Evolutionary conservation across 345 rosid species (phyloP), one percentile per base, ranked within the genome.

Genomic region (Streptanthus diversifolius): DNA sequence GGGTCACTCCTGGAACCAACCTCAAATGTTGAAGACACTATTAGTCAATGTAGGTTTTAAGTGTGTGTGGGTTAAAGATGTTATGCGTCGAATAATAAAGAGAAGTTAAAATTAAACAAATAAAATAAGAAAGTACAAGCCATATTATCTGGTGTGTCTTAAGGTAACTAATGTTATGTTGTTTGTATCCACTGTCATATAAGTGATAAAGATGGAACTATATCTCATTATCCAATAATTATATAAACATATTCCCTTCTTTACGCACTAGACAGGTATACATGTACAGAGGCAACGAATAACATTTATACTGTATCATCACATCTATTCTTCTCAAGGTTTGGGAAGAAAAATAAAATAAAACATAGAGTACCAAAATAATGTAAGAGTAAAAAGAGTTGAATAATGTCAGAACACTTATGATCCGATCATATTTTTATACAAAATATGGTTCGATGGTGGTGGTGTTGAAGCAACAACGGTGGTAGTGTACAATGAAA

Each of bases 1-100:
- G 80, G 13, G 73, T 81, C 69, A 48, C 78, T 47, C 78, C 81
- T 3, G 78, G 84, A 7, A 54, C n/a, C 27, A 79, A 81, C 52
- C 83, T 81, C 48, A 36, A 10, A 22, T 83, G 86, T 65, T 83
- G 80, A 60, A 55, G 29, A 54, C 37, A 44, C 11, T 30, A 53
- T 36, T 52, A 7, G 24, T 63, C 33, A 14, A 53, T 66, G 24
- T 57, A 39, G 27, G 35, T 18, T 41, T 40, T 7, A 15, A 36
- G 25, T 21, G 6, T 40, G 53, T 71, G 51, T 70, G 51, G 4
- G 51, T 37, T 52, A 27, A 71, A 25, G 45, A 40, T 61, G 0
- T 19, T 35, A 41, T 29, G 54, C 5, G 25, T 41, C 12, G 36
- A 54, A 22, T 53, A 54, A 63, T 37, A 62, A 40, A 29, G 30